Conservation (phyloP, 164 flowering plant species). For the Platanus orientalis region DNA sequence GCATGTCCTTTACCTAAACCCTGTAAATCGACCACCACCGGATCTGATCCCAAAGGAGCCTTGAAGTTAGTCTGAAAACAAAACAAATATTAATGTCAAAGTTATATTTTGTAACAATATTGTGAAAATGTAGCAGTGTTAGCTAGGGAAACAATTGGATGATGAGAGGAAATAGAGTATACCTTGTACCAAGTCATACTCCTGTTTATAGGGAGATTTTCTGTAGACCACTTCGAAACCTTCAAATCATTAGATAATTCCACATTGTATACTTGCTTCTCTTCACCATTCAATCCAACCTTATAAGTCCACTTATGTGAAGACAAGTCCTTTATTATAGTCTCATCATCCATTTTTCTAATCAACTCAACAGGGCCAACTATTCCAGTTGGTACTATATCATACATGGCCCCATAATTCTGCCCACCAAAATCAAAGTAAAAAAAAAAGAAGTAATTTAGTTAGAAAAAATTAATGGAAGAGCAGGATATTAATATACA, state of each 20-base stretch:
- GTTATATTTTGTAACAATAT: no score
- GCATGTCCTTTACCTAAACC: slow-evolving; percentile 77
- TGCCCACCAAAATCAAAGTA: slow-evolving; percentile 18
- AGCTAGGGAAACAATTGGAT: not conserved
- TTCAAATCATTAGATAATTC: slow-evolving; percentile 10
- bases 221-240: slow-evolving; percentile 26
- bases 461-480: not conserved
- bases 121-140: no score
- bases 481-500: no score
- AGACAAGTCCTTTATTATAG: slow-evolving; percentile 42
- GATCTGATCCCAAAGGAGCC: slow-evolving; percentile 58
- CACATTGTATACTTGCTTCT: slow-evolving; percentile 14
- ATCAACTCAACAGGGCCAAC: slow-evolving; percentile 43
- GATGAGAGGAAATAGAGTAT: not conserved
- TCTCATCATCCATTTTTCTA: slow-evolving; percentile 22
- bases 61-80: slow-evolving; percentile 48
- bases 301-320: slow-evolving; percentile 42
- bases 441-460: not conserved
- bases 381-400: slow-evolving; percentile 35
- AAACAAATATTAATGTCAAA: not conserved
- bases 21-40: slow-evolving; percentile 58
- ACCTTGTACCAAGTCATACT: slow-evolving; percentile 76
- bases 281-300: slow-evolving; percentile 47
- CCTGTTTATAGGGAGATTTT: slow-evolving; percentile 28
- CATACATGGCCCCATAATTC: slow-evolving; percentile 53